These are phyloP conservation scores for Didymella keratinophila DNA, from an alignment of 2,329 filamentous ascomycete species.

Conservation along the genomic window DNA sequence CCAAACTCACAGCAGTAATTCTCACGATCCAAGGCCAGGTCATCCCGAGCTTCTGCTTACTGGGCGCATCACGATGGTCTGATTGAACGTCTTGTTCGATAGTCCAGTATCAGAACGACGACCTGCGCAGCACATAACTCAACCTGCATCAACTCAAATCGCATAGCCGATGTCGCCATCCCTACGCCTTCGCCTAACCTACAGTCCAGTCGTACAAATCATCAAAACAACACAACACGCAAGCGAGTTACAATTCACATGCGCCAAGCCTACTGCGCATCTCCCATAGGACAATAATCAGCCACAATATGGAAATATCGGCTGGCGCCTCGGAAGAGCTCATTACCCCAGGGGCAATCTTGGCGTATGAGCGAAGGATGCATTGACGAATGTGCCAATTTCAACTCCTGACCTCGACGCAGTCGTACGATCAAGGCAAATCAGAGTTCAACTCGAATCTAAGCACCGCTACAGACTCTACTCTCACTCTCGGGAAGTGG, in stretches of 20 bases:
- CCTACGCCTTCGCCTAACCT: slow-evolving; percentile 3
- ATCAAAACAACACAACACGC: background rate
- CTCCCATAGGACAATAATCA: background rate
- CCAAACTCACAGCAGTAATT: slow-evolving; percentile 11
- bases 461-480: background rate
- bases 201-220: background rate
- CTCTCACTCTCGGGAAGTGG: background rate
- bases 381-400: slow-evolving; percentile 2
- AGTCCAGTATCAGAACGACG: background rate
- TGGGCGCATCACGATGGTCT: background rate
- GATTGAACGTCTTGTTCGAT: slow-evolving; percentile 7
- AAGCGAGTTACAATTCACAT: background rate
- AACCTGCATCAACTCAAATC: background rate
- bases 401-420: slow-evolving; percentile 2
- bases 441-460: background rate
- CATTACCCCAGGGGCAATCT: slow-evolving; percentile 7
- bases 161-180: background rate
- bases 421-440: background rate
- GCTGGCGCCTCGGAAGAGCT: slow-evolving; percentile 1
- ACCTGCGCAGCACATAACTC: background rate
- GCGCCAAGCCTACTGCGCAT: background rate
- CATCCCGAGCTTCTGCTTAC: slow-evolving; percentile 9
- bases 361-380: slow-evolving; percentile 8
- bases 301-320: slow-evolving; percentile 7
- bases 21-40: slow-evolving; percentile 4